These are phyloP conservation scores for Tetracladium marchalianum DNA, from an alignment of 495 filamentous ascomycete genomes.

Conservation along the genomic window DNA sequence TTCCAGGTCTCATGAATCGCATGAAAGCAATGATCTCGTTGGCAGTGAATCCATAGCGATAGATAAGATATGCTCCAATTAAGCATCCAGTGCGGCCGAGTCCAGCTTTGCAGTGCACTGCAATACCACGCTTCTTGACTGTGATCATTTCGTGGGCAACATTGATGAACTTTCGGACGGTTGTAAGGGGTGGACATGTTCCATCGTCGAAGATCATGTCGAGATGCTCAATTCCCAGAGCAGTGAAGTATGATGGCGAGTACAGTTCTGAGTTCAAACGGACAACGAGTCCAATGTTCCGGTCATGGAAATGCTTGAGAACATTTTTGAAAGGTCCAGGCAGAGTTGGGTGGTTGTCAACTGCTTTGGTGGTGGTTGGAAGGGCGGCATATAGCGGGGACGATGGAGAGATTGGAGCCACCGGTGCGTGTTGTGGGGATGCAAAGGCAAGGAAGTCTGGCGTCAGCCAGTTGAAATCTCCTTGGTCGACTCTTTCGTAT, in stretches of 20 bases:
- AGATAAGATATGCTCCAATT: slow-evolving; percentile 96
- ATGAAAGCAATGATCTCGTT: slow-evolving; percentile 98
- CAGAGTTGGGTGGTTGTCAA: slow-evolving; percentile 52
- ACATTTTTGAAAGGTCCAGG: slow-evolving; percentile 91
- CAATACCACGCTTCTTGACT: slow-evolving; percentile 75
- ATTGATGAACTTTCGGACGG: slow-evolving; percentile 87
- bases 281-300: slow-evolving; percentile 87
- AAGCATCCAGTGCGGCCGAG: slow-evolving; percentile 93
- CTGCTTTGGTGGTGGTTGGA: slow-evolving; percentile 55
- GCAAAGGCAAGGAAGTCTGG: slow-evolving; percentile 93
- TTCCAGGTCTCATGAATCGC: slow-evolving; percentile 98
- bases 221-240: slow-evolving; percentile 85
- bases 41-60: slow-evolving; percentile 94
- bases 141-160: slow-evolving; percentile 92
- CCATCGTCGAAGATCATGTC: slow-evolving; percentile 99
- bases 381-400: slow-evolving; percentile 63
- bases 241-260: slow-evolving; percentile 88
- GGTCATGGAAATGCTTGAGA: slow-evolving; percentile 71
- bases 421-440: slow-evolving; percentile 76
- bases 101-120: slow-evolving; percentile 97
- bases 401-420: slow-evolving; percentile 54
- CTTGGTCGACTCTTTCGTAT: slow-evolving; percentile 92
- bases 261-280: slow-evolving; percentile 94
- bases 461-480: slow-evolving; percentile 99
- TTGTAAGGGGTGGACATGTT: slow-evolving; percentile 78